These are phyloP conservation scores for Oryza australiensis DNA, from an alignment of 176 grass and related monocot genomes.

Conservation along the genomic window DNA sequence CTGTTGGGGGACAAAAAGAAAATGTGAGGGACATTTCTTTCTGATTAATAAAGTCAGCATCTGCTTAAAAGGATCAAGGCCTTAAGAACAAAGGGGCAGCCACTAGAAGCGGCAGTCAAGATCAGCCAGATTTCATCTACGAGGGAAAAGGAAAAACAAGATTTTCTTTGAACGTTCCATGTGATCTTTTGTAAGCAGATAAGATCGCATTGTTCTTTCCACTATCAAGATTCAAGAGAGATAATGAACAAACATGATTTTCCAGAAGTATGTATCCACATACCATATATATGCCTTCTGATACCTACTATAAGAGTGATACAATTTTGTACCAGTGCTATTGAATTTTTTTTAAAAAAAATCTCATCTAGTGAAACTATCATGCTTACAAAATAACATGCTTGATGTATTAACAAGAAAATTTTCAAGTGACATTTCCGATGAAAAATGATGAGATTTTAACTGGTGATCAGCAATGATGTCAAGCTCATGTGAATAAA, in stretches of 20 bases:
- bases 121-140: conserved; percentile 45
- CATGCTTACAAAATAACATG: background rate
- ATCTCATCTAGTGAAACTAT: background rate
- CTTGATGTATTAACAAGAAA: background rate
- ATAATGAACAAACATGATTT: conserved; percentile 18
- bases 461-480: background rate
- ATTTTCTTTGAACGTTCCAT: conserved; percentile 39
- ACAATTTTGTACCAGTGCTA: background rate
- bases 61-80: conserved; percentile 39
- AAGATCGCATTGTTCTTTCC: conserved; percentile 41
- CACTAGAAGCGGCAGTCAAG: conserved; percentile 48
- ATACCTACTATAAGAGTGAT: too few species aligned
- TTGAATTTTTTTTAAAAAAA: background rate
- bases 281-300: background rate
- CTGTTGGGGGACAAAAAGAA: conserved; percentile 41
- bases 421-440: background rate
- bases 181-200: conserved; percentile 36
- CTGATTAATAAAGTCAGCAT: conserved; percentile 30
- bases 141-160: conserved; percentile 18
- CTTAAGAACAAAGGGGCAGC: conserved; percentile 30
- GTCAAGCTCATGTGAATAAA: conserved; percentile 42
- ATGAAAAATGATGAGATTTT: background rate
- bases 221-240: background rate
- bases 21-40: conserved; percentile 35
- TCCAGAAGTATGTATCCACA: background rate